Percentiles rank a stretch among this genome's conserved stretches.
Conservation (phyloP, 805 yeast genomes). For the Candida odintsovae region DNA sequence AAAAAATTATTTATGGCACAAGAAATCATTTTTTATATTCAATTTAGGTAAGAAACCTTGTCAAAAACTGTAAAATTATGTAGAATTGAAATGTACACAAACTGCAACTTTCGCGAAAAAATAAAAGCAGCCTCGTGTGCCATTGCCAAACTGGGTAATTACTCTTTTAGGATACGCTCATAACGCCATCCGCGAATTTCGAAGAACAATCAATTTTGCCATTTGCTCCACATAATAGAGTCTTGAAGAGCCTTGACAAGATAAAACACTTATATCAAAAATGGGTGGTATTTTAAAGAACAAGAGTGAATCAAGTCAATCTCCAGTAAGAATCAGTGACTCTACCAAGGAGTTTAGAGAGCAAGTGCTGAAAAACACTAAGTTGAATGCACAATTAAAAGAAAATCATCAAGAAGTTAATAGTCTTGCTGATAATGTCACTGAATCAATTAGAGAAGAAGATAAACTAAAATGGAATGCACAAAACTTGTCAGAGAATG, state of each 20-base stretch:
- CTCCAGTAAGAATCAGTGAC: constrained; percentile 26
- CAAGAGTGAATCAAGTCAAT: constrained; percentile 30
- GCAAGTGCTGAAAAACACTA: constrained; percentile 75
- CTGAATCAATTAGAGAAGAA: constrained; percentile 5
- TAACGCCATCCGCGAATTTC: neutral
- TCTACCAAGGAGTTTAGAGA: constrained; percentile 44
- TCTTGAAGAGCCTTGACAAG: too few relatives aligned
- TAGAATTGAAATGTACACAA: too few relatives aligned
- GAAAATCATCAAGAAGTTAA: constrained; percentile 11
- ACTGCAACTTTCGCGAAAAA: too few relatives aligned
- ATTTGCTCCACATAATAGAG: neutral
- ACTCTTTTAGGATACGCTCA: neutral
- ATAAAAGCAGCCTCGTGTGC: too few relatives aligned
- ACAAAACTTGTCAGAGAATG: constrained; percentile 56
- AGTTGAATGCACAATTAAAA: constrained; percentile 59
- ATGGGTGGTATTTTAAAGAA: constrained; percentile 51
- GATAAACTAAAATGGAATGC: constrained; percentile 79
- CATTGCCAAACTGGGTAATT: neutral
- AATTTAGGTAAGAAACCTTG: too few relatives aligned
- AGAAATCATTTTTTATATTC: too few relatives aligned
- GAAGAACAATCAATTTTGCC: too few relatives aligned
- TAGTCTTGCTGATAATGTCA: neutral
- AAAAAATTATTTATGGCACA: too few relatives aligned
- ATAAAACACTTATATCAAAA: neutral
- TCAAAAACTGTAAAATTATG: neutral